Evolutionary conservation across 2,329 filamentous ascomycete species (phyloP).

Genomic region (Xylariaceae sp.): DNA sequence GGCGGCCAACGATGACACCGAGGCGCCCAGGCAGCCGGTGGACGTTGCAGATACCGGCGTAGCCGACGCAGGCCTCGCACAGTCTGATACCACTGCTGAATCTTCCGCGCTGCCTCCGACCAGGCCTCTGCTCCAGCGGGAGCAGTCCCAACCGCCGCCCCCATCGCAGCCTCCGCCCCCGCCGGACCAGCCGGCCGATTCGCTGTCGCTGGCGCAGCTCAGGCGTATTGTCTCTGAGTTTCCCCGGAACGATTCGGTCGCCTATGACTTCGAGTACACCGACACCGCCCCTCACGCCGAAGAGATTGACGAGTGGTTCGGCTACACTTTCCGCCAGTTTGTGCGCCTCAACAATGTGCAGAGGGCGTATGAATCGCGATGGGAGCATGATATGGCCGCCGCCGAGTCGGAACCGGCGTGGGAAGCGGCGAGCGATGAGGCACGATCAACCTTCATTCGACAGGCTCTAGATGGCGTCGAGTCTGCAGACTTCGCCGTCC

Average conservation of each 20-base stretch:
- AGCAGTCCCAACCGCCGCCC: constrained; percentile 21
- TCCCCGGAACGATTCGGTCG: constrained; percentile 58
- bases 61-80: constrained; percentile 18
- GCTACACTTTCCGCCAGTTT: constrained; percentile 81
- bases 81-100: constrained; percentile 5
- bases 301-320: constrained; percentile 97
- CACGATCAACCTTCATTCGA: constrained; percentile 49
- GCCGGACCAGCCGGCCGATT: constrained; percentile 47
- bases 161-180: constrained; percentile 20
- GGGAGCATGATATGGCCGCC: constrained; percentile 46
- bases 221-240: constrained; percentile 67
- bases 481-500: constrained; percentile 38
- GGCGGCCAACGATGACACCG: constrained; percentile 27
- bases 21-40: constrained; percentile 16
- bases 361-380: constrained; percentile 69
- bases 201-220: constrained; percentile 67
- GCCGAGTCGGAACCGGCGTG: constrained; percentile 48
- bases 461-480: constrained; percentile 39
- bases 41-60: constrained; percentile 27
- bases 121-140: constrained; percentile 24
- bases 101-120: constrained; percentile 5
- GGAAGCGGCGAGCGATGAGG: constrained; percentile 54
- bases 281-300: constrained; percentile 70
- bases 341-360: constrained; percentile 69
- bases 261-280: constrained; percentile 80